Percentiles rank a stretch among this genome's conserved stretches.
Evolutionary conservation across 768 basidiomycete species (phyloP).

Genomic region (Hortiboletus flavorubellus): DNA sequence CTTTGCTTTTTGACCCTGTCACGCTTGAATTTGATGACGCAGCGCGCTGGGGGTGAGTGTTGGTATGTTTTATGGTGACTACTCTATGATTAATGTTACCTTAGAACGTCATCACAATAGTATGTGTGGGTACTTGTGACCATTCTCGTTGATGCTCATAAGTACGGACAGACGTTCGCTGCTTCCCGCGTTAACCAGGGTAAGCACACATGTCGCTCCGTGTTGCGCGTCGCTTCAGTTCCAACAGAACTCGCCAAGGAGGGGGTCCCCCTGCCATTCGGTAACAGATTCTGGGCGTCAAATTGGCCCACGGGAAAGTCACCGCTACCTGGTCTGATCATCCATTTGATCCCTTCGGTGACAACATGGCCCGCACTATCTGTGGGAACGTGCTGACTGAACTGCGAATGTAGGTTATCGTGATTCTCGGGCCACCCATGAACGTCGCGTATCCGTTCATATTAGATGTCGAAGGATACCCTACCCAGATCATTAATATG

Average conservation of each 20-base stretch:
- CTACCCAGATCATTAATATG: conserved; percentile 52
- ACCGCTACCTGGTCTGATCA: conserved; percentile 52
- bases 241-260: conserved; percentile 55
- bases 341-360: conserved; percentile 53
- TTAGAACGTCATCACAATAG: conserved; percentile 33
- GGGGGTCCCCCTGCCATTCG: conserved; percentile 58
- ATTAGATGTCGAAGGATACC: conserved; percentile 50
- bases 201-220: neutral
- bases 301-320: conserved; percentile 61
- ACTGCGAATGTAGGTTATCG: conserved; percentile 37
- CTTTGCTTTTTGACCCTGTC: neutral
- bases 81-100: neutral
- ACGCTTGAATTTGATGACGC: neutral
- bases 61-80: neutral
- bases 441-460: conserved; percentile 58
- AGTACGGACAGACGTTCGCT: conserved; percentile 42
- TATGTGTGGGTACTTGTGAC: conserved; percentile 6
- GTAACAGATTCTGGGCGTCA: conserved; percentile 57
- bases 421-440: conserved; percentile 54
- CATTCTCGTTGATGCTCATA: neutral
- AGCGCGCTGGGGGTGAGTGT: conserved; percentile 37
- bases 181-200: conserved; percentile 53
- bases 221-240: neutral
- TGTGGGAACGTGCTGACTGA: neutral
- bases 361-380: neutral